Evolutionary conservation across 2,329 filamentous ascomycete genomes (phyloP).

Genomic region (Trichoderma sp.): DNA sequence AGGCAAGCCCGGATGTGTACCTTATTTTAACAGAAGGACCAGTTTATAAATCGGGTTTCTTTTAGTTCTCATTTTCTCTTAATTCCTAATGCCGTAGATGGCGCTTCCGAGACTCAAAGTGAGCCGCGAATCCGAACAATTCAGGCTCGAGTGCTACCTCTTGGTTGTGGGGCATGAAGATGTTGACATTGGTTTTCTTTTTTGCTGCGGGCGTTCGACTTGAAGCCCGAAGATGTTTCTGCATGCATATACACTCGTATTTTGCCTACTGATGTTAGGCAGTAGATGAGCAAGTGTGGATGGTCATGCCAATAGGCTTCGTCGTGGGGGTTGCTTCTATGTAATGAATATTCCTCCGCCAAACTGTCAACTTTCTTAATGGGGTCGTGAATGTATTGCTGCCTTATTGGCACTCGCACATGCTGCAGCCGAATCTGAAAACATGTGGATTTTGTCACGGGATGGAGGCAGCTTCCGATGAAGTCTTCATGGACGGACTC

Average conservation of each 20-base stretch:
- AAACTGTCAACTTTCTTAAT: not conserved
- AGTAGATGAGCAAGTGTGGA: not conserved
- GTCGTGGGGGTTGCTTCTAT: conserved; percentile 12
- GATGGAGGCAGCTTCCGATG: conserved; percentile 3
- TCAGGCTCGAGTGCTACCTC: not conserved
- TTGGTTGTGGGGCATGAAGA: not conserved
- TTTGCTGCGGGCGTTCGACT: not conserved
- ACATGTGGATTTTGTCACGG: conserved; percentile 1
- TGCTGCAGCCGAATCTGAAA: not conserved
- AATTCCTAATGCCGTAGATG: not conserved
- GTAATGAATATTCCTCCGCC: not conserved
- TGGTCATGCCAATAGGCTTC: not conserved
- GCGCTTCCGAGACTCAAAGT: not conserved
- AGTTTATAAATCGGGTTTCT: not conserved
- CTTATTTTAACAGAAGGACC: not conserved
- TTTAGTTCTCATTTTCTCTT: not conserved
- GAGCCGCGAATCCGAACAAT: not conserved
- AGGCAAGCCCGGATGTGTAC: not conserved
- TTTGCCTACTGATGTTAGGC: not conserved
- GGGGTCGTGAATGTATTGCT: not conserved
- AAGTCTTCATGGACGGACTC: not conserved
- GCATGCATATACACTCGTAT: not conserved
- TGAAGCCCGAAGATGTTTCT: not conserved
- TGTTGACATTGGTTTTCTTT: not conserved
- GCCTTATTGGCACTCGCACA: conserved; percentile 1